Percentiles rank a stretch among this genome's conserved stretches.
These are phyloP conservation scores for Tricholoma bakamatsutake DNA, from an alignment of 768 basidiomycete genomes.

Conservation along the genomic window DNA sequence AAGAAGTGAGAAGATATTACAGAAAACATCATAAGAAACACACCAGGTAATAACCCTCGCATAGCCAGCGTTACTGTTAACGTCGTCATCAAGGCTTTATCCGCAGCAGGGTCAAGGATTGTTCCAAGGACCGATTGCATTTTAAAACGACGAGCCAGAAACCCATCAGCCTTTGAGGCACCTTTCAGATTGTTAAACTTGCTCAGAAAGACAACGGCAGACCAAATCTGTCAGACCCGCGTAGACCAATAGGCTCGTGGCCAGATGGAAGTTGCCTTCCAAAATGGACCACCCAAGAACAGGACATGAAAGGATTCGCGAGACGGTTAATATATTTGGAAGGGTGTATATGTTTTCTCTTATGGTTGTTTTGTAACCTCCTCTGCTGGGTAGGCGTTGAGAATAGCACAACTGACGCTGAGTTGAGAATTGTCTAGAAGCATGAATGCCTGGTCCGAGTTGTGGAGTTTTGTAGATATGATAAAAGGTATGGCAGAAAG, in stretches of 20 bases:
- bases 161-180: slow-evolving; percentile 76
- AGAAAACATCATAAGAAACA: slow-evolving; percentile 19
- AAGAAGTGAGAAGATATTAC: slow-evolving; percentile 3
- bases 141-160: slow-evolving; percentile 76
- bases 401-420: slow-evolving; percentile 9
- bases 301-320: slow-evolving; percentile 86
- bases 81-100: slow-evolving; percentile 94
- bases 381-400: background rate
- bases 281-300: slow-evolving; percentile 88
- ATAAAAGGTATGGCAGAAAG: background rate
- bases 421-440: slow-evolving; percentile 17
- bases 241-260: slow-evolving; percentile 80
- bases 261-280: slow-evolving; percentile 70
- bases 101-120: slow-evolving; percentile 94
- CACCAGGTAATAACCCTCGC: slow-evolving; percentile 80
- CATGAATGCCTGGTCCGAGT: background rate
- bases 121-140: slow-evolving; percentile 92
- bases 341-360: slow-evolving; percentile 92
- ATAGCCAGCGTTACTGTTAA: slow-evolving; percentile 81
- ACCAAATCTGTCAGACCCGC: slow-evolving; percentile 94
- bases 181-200: slow-evolving; percentile 7
- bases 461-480: background rate
- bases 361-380: slow-evolving; percentile 26
- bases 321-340: slow-evolving; percentile 85
- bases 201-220: slow-evolving; percentile 24